Evolutionary conservation across 805 yeast species (phyloP).

Genomic region (Candida palmyrensis): DNA sequence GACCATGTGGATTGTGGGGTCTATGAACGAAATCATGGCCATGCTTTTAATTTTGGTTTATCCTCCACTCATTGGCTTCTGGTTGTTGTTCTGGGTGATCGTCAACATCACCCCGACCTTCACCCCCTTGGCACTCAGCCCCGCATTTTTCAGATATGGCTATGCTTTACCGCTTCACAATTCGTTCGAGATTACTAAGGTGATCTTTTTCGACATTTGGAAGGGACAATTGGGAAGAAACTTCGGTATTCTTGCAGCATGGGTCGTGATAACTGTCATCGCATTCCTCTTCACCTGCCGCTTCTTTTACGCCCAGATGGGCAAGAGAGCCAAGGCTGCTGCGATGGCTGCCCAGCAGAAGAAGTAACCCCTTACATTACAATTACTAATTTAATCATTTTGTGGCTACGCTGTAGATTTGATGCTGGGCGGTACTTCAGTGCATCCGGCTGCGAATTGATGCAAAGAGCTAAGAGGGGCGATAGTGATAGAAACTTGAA

Average conservation of each 20-base stretch:
- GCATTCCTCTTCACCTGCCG: constrained; percentile 41
- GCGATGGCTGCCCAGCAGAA: too few relatives aligned
- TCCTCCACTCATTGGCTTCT: constrained; percentile 67
- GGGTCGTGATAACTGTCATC: constrained; percentile 50
- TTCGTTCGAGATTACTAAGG: constrained; percentile 56
- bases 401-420: too few relatives aligned
- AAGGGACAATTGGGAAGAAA: constrained; percentile 56
- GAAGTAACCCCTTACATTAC: too few relatives aligned
- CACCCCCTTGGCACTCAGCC: constrained; percentile 55
- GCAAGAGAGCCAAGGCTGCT: constrained; percentile 19
- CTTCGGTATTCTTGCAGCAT: constrained; percentile 53
- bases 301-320: constrained; percentile 34
- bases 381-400: too few relatives aligned
- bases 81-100: constrained; percentile 70
- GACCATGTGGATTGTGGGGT: constrained; percentile 73
- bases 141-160: constrained; percentile 57
- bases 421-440: too few relatives aligned
- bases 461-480: too few relatives aligned
- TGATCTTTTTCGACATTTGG: constrained; percentile 51
- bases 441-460: too few relatives aligned
- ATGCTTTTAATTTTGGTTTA: constrained; percentile 43
- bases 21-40: constrained; percentile 63
- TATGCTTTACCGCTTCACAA: constrained; percentile 68
- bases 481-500: too few relatives aligned
- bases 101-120: constrained; percentile 66